phyloP scores from a whole-genome alignment of 1,284 basidiomycete species.

The Moesziomyces antarcticus region DNA sequence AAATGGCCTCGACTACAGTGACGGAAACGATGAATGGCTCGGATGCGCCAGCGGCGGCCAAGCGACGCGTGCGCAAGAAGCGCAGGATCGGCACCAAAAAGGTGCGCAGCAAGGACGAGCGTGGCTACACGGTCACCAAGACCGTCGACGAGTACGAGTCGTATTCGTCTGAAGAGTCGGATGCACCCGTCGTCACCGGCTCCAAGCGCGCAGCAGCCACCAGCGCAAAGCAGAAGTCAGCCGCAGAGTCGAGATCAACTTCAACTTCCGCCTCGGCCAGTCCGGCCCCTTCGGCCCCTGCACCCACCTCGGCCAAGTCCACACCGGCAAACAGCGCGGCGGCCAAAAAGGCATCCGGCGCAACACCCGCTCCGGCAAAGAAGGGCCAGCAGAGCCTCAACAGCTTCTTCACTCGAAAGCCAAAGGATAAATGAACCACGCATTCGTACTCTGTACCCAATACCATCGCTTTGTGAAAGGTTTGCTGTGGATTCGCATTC shows the following conservation, averaged over 20 bases:
- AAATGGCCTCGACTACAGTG: constrained; percentile 26
- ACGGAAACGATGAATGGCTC: constrained; percentile 52
- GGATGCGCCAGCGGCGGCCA: constrained; percentile 11
- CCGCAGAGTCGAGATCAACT: constrained; percentile 12
- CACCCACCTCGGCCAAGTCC: constrained; percentile 9
- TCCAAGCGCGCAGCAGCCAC: constrained; percentile 21
- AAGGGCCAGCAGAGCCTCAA: constrained; percentile 56
- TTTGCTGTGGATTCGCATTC: constrained; percentile 4
- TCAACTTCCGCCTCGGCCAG: constrained; percentile 35
- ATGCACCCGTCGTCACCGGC: constrained; percentile 24
- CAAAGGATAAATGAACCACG: constrained; percentile 23
- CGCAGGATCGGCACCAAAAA: constrained; percentile 58
- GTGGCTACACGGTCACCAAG: constrained; percentile 58
- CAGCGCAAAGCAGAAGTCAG: constrained; percentile 3
- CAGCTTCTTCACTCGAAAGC: constrained; percentile 53
- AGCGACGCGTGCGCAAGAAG: constrained; percentile 50
- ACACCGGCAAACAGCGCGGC: constrained; percentile 24
- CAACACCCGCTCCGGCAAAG: constrained; percentile 27
- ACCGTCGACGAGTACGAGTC: constrained; percentile 59
- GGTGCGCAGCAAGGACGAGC: constrained; percentile 57
- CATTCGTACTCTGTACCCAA: background rate
- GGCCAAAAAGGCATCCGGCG: constrained; percentile 20
- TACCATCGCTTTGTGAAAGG: background rate
- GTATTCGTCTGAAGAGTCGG: constrained; percentile 55
- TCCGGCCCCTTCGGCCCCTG: constrained; percentile 20